Evolutionary conservation across 805 yeast species (phyloP).

Genomic region (Pichia cabralensis): DNA sequence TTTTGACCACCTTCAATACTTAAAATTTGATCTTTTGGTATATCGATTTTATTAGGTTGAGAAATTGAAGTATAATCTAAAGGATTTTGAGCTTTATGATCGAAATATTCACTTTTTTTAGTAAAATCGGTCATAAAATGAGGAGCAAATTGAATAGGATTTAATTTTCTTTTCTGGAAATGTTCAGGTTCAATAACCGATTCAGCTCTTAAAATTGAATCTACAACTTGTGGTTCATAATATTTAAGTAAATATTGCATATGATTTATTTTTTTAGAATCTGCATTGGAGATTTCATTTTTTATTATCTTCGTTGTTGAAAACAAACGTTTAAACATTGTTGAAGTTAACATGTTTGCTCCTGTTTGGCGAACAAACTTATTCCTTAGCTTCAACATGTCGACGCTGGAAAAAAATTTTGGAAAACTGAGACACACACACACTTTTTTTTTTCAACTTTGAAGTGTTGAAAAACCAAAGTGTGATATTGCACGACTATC

Average conservation of each 20-base stretch:
- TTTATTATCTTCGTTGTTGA: conserved; percentile 11
- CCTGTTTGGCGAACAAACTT: too few species aligned
- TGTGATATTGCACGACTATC: background rate
- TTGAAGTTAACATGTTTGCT: background rate
- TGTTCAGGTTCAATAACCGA: conserved; percentile 58
- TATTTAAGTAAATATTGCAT: conserved; percentile 54
- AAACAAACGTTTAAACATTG: conserved; percentile 11
- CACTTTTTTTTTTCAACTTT: too few species aligned
- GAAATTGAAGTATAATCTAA: conserved; percentile 16
- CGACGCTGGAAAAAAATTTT: too few species aligned
- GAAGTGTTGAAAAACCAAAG: background rate
- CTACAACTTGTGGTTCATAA: conserved; percentile 73
- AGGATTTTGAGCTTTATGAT: conserved; percentile 30
- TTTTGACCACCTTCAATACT: conserved; percentile 16
- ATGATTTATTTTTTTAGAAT: conserved; percentile 30
- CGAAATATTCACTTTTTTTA: conserved; percentile 68
- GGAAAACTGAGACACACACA: too few species aligned
- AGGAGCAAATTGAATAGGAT: conserved; percentile 54
- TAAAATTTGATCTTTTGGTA: conserved; percentile 16
- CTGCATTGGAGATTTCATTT: conserved; percentile 9
- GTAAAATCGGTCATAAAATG: conserved; percentile 62
- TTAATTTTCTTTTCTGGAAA: conserved; percentile 34
- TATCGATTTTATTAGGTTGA: conserved; percentile 19
- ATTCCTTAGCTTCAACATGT: too few species aligned
- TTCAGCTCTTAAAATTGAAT: conserved; percentile 77